Conservation (phyloP, 805 yeast genomes). For the Zygosaccharomyces rouxii region DNA sequence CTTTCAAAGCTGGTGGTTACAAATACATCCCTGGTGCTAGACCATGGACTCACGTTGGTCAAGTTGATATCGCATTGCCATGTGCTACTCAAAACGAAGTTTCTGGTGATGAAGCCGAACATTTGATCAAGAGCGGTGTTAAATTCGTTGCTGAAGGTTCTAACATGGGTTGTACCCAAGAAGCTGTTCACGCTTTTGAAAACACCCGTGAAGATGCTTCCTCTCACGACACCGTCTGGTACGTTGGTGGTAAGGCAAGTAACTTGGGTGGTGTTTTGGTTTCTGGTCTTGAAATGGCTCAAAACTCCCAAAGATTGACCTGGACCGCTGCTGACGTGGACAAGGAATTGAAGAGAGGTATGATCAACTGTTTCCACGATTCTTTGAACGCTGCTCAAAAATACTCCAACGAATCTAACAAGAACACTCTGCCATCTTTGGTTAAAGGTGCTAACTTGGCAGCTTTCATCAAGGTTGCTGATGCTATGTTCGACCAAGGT, state of each 20-base stretch:
- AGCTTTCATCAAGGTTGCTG: slow-evolving; percentile 97
- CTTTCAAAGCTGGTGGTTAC: slow-evolving; percentile 55
- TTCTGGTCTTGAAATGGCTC: slow-evolving; percentile 98
- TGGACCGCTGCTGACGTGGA: slow-evolving; percentile 96
- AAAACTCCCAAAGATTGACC: slow-evolving; percentile 87
- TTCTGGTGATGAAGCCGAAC: slow-evolving; percentile 93
- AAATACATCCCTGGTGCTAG: slow-evolving; percentile 89
- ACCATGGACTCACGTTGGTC: slow-evolving; percentile 92
- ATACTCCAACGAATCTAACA: slow-evolving; percentile 66
- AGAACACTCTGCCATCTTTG: slow-evolving; percentile 79
- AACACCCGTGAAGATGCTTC: slow-evolving; percentile 55
- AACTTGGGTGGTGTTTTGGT: slow-evolving; percentile 99
- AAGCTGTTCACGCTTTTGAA: slow-evolving; percentile 93
- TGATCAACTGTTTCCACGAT: slow-evolving; percentile 88
- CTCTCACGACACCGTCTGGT: slow-evolving; percentile 68
- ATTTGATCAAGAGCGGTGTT: slow-evolving; percentile 86
- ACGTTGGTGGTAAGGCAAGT: slow-evolving; percentile 99
- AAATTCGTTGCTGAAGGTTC: slow-evolving; percentile 98
- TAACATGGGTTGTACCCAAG: slow-evolving; percentile 98
- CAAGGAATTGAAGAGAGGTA: slow-evolving; percentile 80
- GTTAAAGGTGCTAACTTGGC: slow-evolving; percentile 99
- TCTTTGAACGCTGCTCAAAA: slow-evolving; percentile 83
- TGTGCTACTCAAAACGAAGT: slow-evolving; percentile 99
- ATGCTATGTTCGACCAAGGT: slow-evolving; percentile 97
- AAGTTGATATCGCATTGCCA: slow-evolving; percentile 94